A percentile compares a stretch with the other conserved stretches of the same genome.
phyloP scores from a whole-genome alignment of 2,329 filamentous ascomycete species.

The Lachnellula suecica region DNA sequence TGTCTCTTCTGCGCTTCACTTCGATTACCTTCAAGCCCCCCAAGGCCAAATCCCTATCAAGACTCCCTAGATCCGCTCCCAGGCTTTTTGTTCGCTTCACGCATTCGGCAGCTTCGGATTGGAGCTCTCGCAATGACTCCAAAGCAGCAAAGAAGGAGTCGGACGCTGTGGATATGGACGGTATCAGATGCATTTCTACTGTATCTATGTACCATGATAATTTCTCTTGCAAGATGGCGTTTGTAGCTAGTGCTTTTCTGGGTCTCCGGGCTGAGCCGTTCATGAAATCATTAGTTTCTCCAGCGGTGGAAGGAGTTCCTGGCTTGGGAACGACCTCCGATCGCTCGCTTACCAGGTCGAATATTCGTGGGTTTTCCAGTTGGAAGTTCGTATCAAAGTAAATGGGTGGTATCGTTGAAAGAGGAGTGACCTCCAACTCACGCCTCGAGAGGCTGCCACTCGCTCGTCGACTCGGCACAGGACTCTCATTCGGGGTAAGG shows the following conservation, averaged over 20 bases:
- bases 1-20: constrained; percentile 78
- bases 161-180: constrained; percentile 92
- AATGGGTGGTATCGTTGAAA: constrained; percentile 88
- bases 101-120: constrained; percentile 88
- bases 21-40: constrained; percentile 84
- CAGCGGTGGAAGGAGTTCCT: constrained; percentile 44
- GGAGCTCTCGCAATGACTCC: constrained; percentile 85
- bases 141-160: constrained; percentile 95
- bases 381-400: constrained; percentile 97
- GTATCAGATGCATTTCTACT: constrained; percentile 94
- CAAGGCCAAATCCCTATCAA: constrained; percentile 85
- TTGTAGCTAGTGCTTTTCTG: constrained; percentile 87
- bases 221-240: constrained; percentile 97
- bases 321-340: constrained; percentile 83
- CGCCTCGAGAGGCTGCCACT: constrained; percentile 61
- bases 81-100: constrained; percentile 82
- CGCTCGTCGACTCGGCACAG: constrained; percentile 48
- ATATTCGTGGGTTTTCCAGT: constrained; percentile 91
- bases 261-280: constrained; percentile 61
- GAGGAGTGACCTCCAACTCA: constrained; percentile 75
- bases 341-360: constrained; percentile 93
- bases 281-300: constrained; percentile 57
- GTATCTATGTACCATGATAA: constrained; percentile 99
- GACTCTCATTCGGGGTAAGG: constrained; percentile 45
- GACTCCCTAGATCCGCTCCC: constrained; percentile 72